Conservation (phyloP, 371 early-diverging fungal genomes). For the Parasitella parasitica region DNA sequence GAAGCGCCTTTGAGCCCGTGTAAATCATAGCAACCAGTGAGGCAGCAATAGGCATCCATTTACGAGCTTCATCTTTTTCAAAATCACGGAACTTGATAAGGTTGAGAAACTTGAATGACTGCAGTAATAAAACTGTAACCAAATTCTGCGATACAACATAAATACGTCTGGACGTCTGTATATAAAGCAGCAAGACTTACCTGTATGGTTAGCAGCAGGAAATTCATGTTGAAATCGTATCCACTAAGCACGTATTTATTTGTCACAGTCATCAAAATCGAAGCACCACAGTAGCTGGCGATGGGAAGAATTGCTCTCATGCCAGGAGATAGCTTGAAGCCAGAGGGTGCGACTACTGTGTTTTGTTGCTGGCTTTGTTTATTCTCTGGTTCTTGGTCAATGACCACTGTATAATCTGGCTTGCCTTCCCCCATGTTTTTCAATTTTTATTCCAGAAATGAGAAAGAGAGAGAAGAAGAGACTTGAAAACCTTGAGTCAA, state of each 20-base stretch:
- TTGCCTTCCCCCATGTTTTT: conserved; percentile 12
- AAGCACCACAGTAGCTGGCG: conserved; percentile 82
- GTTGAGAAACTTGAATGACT: conserved; percentile 60
- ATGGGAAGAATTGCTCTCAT: conserved; percentile 66
- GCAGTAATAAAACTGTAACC: conserved; percentile 40
- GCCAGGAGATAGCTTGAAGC: conserved; percentile 42
- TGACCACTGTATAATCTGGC: conserved; percentile 25
- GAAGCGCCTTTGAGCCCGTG: conserved; percentile 93
- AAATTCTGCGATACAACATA: conserved; percentile 30
- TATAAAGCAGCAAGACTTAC: conserved; percentile 27
- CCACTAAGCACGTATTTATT: conserved; percentile 90
- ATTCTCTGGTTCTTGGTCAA: conserved; percentile 24
- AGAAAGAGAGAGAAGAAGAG: not conserved
- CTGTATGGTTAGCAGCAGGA: conserved; percentile 88
- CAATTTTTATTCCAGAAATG: not conserved
- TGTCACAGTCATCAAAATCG: conserved; percentile 92
- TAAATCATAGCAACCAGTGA: conserved; percentile 96
- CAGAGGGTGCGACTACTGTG: conserved; percentile 36
- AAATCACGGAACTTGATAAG: conserved; percentile 70
- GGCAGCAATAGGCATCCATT: conserved; percentile 89
- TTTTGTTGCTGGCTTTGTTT: conserved; percentile 6
- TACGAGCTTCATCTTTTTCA: conserved; percentile 65
- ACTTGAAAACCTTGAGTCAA: not conserved
- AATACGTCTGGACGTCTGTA: not conserved
- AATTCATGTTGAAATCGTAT: conserved; percentile 86